Evolutionary conservation across 2,329 filamentous ascomycete species (phyloP), one percentile per base, ranked within the genome.

Genomic region (Helicocarpus griseus): DNA sequence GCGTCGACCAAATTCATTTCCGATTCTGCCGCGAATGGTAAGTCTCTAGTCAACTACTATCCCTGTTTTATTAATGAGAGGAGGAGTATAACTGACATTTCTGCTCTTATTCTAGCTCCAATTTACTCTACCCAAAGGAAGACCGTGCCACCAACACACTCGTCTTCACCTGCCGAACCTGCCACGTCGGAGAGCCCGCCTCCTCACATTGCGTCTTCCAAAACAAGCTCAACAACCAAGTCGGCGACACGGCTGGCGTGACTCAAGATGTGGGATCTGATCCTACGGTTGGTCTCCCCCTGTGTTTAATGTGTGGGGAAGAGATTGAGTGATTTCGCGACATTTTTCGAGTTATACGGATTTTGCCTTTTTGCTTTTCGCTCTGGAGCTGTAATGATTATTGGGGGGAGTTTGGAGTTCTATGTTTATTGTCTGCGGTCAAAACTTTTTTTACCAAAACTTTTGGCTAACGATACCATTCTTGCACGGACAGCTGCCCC

Each of bases 21-120:
- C 86, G 88, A 65, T 98, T 98, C 79, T 98, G 93, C 77, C 89
- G 89, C 62, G 93, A 98, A 78, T 98, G 93, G 84, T 85, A 70
- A 62, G 73, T 60, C 26, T 28, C 48, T 39, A 7, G 29, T 3
- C 50, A 31, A 40, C 19, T 46, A 31, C 39, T 21, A 22, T 21
- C 13, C 19, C 29, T 24, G 13, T n/a, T 26, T 31, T 22, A 48
- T 41, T 19, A 7, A 6, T 6, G 31, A 24, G 31, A 24, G 21
- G n/a, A 48, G 43, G 31, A 51, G 43, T 19, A 19, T 58, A 56
- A 58, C 64, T 63, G 53, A 64, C 54, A 36, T 33, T 24, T 40
- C 6, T 4, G 6, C 14, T 14, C 38, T 38, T 22, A n/a, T n/a
- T n/a, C 41, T 60, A 87, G 84, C 75, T 95, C 90, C 63, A 98